phyloP scores from a whole-genome alignment of 768 basidiomycete species.

The Multifurca ochricompacta region DNA sequence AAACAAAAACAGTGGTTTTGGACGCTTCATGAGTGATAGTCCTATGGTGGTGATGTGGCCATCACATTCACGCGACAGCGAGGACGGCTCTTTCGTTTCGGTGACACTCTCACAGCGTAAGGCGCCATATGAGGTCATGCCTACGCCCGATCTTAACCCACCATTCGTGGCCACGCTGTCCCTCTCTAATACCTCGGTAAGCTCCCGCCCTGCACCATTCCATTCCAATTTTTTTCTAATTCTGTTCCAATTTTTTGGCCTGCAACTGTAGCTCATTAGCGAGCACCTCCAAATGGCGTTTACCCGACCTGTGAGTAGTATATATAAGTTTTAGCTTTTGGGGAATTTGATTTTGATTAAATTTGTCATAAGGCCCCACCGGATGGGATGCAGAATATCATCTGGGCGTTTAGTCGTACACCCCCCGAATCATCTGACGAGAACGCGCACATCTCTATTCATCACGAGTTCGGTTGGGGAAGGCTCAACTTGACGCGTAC shows the following conservation, averaged over 20 bases:
- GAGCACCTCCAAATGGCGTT: constrained; percentile 10
- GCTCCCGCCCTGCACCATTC: constrained; percentile 16
- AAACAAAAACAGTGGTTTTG: constrained; percentile 51
- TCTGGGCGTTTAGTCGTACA: constrained; percentile 50
- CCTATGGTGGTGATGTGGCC: constrained; percentile 74
- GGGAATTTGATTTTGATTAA: constrained; percentile 28
- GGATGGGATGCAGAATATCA: constrained; percentile 37
- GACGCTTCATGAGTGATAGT: constrained; percentile 42
- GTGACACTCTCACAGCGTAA: constrained; percentile 61
- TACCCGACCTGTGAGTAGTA: constrained; percentile 26
- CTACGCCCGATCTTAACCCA: constrained; percentile 45
- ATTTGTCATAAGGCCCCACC: constrained; percentile 31
- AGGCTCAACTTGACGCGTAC: constrained; percentile 39
- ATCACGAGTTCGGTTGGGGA: constrained; percentile 37
- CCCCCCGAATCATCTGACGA: constrained; percentile 40
- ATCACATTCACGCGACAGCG: constrained; percentile 38
- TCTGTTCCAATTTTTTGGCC: neutral
- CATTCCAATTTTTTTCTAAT: neutral
- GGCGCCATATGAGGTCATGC: constrained; percentile 46
- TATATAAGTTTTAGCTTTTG: constrained; percentile 23
- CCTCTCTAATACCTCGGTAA: constrained; percentile 31
- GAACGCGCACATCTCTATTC: constrained; percentile 41
- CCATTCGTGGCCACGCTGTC: constrained; percentile 41
- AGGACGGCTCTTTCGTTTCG: constrained; percentile 34
- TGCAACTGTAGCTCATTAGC: neutral